These are phyloP conservation scores for Termitomyces heimii DNA, from an alignment of 768 basidiomycete species.

Conservation along the genomic window DNA sequence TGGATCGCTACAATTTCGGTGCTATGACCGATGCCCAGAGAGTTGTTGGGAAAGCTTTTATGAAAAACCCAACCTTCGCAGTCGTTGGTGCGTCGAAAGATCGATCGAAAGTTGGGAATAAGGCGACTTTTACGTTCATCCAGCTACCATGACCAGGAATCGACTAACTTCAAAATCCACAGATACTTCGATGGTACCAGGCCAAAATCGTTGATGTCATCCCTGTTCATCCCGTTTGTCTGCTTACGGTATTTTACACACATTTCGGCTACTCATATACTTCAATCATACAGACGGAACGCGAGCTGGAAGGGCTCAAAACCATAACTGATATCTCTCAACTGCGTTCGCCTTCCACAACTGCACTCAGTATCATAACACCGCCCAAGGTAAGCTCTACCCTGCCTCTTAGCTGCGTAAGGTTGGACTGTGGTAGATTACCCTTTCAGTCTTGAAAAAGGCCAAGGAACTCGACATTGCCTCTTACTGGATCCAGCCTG, in stretches of 20 bases:
- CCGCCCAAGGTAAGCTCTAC: slow-evolving; percentile 51
- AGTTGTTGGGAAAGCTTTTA: slow-evolving; percentile 48
- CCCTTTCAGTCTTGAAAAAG: slow-evolving; percentile 58
- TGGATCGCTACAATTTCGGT: slow-evolving; percentile 8
- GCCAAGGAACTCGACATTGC: slow-evolving; percentile 69
- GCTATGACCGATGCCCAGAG: slow-evolving; percentile 13
- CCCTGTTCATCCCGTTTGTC: slow-evolving; percentile 68
- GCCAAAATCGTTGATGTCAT: slow-evolving; percentile 50
- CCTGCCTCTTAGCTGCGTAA: not conserved
- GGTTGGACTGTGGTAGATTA: slow-evolving; percentile 41
- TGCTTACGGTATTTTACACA: not conserved
- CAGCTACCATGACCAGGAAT: not conserved
- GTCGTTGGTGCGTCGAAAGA: slow-evolving; percentile 84
- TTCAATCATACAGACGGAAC: slow-evolving; percentile 47
- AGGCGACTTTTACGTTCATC: slow-evolving; percentile 29
- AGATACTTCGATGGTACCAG: slow-evolving; percentile 81
- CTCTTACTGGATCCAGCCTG: slow-evolving; percentile 86
- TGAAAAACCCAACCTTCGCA: slow-evolving; percentile 60
- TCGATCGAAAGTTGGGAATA: slow-evolving; percentile 72
- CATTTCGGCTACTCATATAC: not conserved
- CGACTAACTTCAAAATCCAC: not conserved
- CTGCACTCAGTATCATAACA: slow-evolving; percentile 76
- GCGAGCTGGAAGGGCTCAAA: slow-evolving; percentile 58
- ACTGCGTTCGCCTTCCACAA: slow-evolving; percentile 54
- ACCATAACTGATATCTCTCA: slow-evolving; percentile 51